Conservation (phyloP, 208 protist genomes). For the Trichomonas gallinae region DNA sequence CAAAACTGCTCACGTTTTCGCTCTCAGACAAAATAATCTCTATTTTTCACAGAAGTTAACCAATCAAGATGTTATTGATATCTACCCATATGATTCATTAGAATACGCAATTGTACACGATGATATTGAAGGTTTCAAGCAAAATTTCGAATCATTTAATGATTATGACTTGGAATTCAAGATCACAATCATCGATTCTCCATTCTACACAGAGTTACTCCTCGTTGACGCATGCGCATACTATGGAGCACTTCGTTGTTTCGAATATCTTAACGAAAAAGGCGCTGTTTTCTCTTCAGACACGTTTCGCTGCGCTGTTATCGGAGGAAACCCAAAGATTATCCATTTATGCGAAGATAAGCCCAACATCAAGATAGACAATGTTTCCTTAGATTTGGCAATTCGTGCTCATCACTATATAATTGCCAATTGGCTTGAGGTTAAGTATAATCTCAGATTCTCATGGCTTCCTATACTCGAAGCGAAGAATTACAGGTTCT, state of each 20-base stretch:
- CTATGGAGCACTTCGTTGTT: background rate
- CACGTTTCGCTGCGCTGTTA: background rate
- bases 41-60: background rate
- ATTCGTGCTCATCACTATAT: background rate
- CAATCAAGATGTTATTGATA: background rate
- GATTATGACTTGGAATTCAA: background rate
- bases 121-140: background rate
- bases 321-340: background rate
- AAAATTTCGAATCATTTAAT: background rate
- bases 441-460: background rate
- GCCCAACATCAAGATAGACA: background rate
- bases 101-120: background rate
- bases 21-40: background rate
- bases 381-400: background rate
- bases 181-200: background rate
- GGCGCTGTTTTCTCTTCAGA: background rate
- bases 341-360: background rate
- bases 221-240: background rate
- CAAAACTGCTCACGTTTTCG: background rate
- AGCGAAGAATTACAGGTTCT: background rate
- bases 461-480: background rate
- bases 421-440: background rate
- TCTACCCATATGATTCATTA: background rate
- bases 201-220: background rate
- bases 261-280: background rate